These are phyloP conservation scores for Neofusicoccum cordaticola DNA, from an alignment of 2,329 filamentous ascomycete genomes.

Conservation along the genomic window DNA sequence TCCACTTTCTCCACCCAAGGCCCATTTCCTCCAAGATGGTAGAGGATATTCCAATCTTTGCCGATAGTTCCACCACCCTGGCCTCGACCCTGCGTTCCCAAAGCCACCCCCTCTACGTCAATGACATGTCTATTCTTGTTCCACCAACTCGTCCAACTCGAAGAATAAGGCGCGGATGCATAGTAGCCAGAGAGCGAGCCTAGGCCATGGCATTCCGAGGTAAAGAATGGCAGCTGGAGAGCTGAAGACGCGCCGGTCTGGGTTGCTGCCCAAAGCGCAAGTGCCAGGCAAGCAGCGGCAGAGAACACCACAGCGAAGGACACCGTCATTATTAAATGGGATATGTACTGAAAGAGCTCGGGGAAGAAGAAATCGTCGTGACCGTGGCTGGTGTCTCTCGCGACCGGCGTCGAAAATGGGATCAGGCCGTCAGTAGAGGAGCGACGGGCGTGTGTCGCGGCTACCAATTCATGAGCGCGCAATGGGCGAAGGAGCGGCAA, in stretches of 20 bases:
- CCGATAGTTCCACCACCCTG: conserved; percentile 29
- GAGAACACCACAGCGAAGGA: not conserved
- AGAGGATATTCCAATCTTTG: conserved; percentile 48
- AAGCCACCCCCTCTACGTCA: not conserved
- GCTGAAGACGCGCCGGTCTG: not conserved
- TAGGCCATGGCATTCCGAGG: not conserved
- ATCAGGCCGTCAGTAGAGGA: not conserved
- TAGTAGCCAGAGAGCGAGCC: not conserved
- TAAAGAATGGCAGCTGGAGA: not conserved
- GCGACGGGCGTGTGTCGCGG: not conserved
- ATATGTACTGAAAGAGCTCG: not conserved
- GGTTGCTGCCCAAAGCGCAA: conserved; percentile 2
- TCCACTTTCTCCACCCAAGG: conserved; percentile 54
- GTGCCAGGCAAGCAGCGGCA: not conserved
- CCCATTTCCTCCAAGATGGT: conserved; percentile 55
- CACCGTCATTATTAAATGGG: not conserved
- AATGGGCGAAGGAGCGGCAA: not conserved
- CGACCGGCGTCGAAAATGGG: not conserved
- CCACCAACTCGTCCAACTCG: conserved; percentile 15
- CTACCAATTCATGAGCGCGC: not conserved
- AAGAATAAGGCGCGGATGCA: not conserved
- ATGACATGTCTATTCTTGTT: not conserved
- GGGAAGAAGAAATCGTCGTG: too few species aligned
- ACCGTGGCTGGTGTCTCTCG: not conserved
- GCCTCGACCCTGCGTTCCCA: not conserved